Base-by-base conservation (phyloP, 768 basidiomycete species). In the Pleurotus salmoneostramineus region DNA sequence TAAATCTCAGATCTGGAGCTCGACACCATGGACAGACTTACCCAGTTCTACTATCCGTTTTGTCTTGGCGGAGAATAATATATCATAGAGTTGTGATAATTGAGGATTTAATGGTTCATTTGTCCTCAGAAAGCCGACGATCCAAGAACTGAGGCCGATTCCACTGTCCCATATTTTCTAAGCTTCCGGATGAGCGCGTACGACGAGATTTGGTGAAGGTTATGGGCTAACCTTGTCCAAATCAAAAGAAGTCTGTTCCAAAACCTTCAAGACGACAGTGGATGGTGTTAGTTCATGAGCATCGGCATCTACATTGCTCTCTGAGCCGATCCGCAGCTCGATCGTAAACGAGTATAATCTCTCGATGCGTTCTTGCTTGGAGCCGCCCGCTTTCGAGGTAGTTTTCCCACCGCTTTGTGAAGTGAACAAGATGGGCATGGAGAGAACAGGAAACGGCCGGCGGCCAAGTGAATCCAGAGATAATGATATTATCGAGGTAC, bases 121-220 rank as follows among this genome's bases (percentile, higher is more conserved):
- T 48, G 55, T 35, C 58, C 66, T 61, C 42, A 64, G 66, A 55
- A 73, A 67, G 61, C 59, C 70, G 32, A 81, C 74, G 3, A 96
- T 73, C 91, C 91, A 95, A 2, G 92, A 82, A 58, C 89, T 87
- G 15, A 95, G 72, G 5, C 91, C 93, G 48, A 96, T 79, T 2
- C 95, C 95, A 44, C 93, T 95, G 68, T 96, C 94, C 95, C 95
- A 97, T 56, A 96, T 82, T 93, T 96, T 96, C 95, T 96, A 27
- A 27, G 21, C 21, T 27, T 27, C 21, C 21, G 21, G 3, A 27
- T 27, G 21, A 27, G 21, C 21, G 74, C 35, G 64, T 55, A 68
- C 66, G 42, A 51, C 43, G 62, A 68, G 72, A 61, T 65, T 70
- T 56, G 63, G 61, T 61, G 63, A 70, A 58, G 65, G 62, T 63